These are phyloP conservation scores for Lumnitzera littorea DNA, from an alignment of 345 rosid species.

Conservation along the genomic window DNA sequence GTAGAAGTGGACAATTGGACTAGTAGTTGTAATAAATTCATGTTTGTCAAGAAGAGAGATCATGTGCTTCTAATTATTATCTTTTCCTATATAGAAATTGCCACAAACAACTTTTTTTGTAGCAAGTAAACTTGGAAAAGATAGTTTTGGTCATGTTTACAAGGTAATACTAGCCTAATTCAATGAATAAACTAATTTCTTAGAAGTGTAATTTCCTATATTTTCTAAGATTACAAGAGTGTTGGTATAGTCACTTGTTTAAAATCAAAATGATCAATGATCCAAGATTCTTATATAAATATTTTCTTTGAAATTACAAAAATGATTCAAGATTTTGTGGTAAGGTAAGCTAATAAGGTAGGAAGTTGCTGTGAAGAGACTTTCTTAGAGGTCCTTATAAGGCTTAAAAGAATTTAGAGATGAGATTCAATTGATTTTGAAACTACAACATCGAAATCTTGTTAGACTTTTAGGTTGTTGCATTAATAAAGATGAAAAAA, in stretches of 20 bases:
- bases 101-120: conserved; percentile 20
- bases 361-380: conserved; percentile 19
- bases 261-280: too few species aligned
- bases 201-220: neutral
- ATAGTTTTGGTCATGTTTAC: conserved; percentile 30
- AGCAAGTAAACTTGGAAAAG: conserved; percentile 22
- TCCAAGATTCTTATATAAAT: neutral
- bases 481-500: conserved; percentile 14
- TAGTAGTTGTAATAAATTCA: neutral
- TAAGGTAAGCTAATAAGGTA: conserved; percentile 5
- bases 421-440: conserved; percentile 20
- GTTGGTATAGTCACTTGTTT: too few species aligned
- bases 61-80: conserved; percentile 7
- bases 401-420: conserved; percentile 21
- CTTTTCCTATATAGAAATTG: conserved; percentile 10
- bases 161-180: conserved; percentile 8
- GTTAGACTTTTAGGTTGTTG: conserved; percentile 22
- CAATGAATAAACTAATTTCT: neutral
- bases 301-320: neutral
- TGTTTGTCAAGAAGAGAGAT: conserved; percentile 1
- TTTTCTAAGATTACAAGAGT: too few species aligned
- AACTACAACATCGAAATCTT: conserved; percentile 24
- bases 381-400: conserved; percentile 17
- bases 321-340: neutral
- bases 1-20: neutral